These are phyloP conservation scores for Lepidium campestre DNA, from an alignment of 441 rosid species.

Conservation along the genomic window DNA sequence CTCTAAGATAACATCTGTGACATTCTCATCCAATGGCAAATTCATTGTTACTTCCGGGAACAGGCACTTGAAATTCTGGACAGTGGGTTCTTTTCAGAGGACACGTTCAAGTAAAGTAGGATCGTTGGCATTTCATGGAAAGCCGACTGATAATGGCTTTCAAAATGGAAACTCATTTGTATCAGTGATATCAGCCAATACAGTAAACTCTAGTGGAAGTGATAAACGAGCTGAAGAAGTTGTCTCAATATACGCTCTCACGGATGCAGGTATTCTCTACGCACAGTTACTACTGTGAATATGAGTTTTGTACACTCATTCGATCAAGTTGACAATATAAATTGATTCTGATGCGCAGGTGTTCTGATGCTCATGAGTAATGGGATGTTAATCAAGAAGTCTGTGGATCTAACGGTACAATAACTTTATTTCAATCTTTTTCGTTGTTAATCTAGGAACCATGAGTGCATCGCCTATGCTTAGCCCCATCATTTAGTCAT, in stretches of 20 bases:
- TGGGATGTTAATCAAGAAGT: conserved; percentile 43
- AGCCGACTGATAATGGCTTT: conserved; percentile 52
- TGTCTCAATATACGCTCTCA: conserved; percentile 50
- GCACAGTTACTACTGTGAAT: background rate
- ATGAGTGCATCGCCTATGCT: background rate
- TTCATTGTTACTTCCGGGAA: conserved; percentile 72
- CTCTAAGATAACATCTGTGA: conserved; percentile 56
- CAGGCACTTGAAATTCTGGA: conserved; percentile 79
- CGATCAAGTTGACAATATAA: background rate
- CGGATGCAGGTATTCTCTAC: conserved; percentile 51
- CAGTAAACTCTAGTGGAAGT: conserved; percentile 23
- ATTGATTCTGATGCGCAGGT: conserved; percentile 41
- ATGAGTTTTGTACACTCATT: conserved; percentile 14
- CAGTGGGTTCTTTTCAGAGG: conserved; percentile 49
- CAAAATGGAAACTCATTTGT: conserved; percentile 66
- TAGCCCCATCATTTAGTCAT: background rate
- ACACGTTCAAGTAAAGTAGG: conserved; percentile 43
- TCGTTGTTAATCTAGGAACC: background rate
- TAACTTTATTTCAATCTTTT: conserved; percentile 7
- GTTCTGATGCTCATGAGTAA: conserved; percentile 51
- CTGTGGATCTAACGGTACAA: conserved; percentile 61
- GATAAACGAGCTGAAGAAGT: conserved; percentile 32
- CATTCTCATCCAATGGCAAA: conserved; percentile 64
- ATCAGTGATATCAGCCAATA: conserved; percentile 45
- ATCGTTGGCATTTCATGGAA: conserved; percentile 43